Conservation (phyloP, 495 filamentous ascomycete species). For the Neurospora intermedia region DNA sequence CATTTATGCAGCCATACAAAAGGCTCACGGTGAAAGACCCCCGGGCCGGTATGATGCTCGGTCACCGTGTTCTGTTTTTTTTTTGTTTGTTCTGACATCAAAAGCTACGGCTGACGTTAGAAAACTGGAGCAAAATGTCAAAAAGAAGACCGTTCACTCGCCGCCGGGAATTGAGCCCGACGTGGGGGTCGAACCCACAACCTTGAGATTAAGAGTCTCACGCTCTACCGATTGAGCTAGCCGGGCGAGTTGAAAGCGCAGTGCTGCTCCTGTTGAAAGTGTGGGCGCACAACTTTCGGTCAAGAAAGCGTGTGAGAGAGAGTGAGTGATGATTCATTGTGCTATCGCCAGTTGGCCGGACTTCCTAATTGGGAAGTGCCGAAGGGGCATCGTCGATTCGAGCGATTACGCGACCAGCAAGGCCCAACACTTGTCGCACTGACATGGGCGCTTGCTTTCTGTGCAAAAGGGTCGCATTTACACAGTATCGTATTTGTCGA, state of each 20-base stretch:
- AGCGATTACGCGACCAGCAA: not conserved
- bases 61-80: not conserved
- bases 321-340: not conserved
- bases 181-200: not conserved
- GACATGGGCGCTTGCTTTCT: not conserved
- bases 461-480: not conserved
- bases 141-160: not conserved
- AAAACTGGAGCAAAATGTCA: not conserved
- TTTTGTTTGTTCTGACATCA: not conserved
- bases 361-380: not conserved
- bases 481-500: not conserved
- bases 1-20: not conserved
- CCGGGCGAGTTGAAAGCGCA: constrained; percentile 10
- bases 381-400: not conserved
- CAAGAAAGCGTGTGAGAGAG: not conserved
- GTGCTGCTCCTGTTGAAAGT: not conserved
- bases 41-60: not conserved
- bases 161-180: not conserved
- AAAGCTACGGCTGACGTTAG: not conserved
- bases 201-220: constrained; percentile 48
- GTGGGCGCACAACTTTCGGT: not conserved
- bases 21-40: not conserved
- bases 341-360: not conserved
- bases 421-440: not conserved
- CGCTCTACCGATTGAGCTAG: constrained; percentile 68